Percentiles rank a stretch among this genome's conserved stretches.
Conservation (phyloP, 805 yeast genomes). For the Ogataea philodendri region DNA sequence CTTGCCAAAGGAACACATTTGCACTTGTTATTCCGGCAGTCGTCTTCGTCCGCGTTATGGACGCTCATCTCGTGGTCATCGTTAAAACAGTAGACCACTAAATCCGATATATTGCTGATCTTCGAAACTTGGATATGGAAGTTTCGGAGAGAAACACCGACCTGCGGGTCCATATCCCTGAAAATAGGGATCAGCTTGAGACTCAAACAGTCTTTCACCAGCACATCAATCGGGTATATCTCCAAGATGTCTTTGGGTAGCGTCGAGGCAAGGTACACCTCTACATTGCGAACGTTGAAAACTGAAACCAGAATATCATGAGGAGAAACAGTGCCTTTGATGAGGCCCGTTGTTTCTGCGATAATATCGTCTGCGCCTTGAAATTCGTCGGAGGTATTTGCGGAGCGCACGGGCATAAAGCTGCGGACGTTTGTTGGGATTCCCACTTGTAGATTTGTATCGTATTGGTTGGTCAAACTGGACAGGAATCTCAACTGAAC, state of each 20-base stretch:
- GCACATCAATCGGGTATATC: constrained; percentile 29
- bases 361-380: constrained; percentile 32
- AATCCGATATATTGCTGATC: constrained; percentile 68
- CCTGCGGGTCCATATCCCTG: constrained; percentile 59
- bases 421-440: constrained; percentile 27
- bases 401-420: constrained; percentile 33
- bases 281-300: constrained; percentile 28
- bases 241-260: constrained; percentile 22
- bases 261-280: constrained; percentile 30
- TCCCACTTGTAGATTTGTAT: constrained; percentile 11
- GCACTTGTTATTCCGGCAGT: constrained; percentile 28
- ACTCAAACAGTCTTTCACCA: constrained; percentile 42
- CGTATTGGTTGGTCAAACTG: constrained; percentile 22
- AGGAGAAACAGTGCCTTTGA: constrained; percentile 55
- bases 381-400: constrained; percentile 32
- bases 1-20: constrained; percentile 40
- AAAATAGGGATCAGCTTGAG: constrained; percentile 52
- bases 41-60: constrained; percentile 10
- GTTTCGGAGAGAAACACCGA: constrained; percentile 76
- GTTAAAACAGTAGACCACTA: constrained; percentile 69
- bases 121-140: constrained; percentile 87
- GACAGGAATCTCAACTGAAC: constrained; percentile 50
- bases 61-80: constrained; percentile 34
- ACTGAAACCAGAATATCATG: constrained; percentile 53
- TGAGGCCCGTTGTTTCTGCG: constrained; percentile 41